A percentile compares a stretch with the other conserved stretches of the same genome.
phyloP scores from a whole-genome alignment of 1,139 yeast genomes.

The Kazachstania sp. region DNA sequence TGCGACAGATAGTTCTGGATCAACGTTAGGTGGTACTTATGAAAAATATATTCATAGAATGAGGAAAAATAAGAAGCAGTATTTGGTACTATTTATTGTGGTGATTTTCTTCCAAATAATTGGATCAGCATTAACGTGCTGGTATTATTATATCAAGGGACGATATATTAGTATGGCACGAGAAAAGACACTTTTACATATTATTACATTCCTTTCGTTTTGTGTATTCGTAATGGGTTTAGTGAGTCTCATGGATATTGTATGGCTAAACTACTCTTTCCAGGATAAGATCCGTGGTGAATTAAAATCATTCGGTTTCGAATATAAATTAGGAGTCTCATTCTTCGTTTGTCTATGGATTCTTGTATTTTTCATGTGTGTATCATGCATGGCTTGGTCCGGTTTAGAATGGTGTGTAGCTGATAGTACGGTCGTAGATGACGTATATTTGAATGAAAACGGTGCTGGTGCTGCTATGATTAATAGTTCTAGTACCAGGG shows the following conservation, averaged over 20 bases:
- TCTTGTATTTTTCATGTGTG: conserved; percentile 14
- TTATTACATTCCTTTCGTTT: conserved; percentile 20
- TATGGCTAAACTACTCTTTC: conserved; percentile 15
- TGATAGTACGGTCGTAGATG: conserved; percentile 6
- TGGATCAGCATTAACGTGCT: conserved; percentile 12
- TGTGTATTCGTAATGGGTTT: conserved; percentile 18
- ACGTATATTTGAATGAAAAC: neutral
- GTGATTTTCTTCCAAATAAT: conserved; percentile 12
- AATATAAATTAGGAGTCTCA: conserved; percentile 19
- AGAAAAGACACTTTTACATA: conserved; percentile 20
- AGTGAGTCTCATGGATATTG: conserved; percentile 14
- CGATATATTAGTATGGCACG: conserved; percentile 14
- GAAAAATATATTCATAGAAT: conserved; percentile 10
- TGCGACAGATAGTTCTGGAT: neutral
- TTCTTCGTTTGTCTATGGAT: conserved; percentile 24
- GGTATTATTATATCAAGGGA: conserved; percentile 26
- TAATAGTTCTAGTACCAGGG: neutral
- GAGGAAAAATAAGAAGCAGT: conserved; percentile 11
- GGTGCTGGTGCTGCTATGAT: neutral
- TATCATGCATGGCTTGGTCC: conserved; percentile 26
- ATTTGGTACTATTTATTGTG: conserved; percentile 16
- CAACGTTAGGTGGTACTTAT: conserved; percentile 7
- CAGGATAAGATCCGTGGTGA: conserved; percentile 19
- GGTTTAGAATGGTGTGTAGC: conserved; percentile 31
- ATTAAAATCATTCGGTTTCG: conserved; percentile 23